A percentile compares a stretch with the other conserved stretches of the same genome.
Conservation (phyloP, 148 eudicot genomes). For the Chenopodium berlandieri region DNA sequence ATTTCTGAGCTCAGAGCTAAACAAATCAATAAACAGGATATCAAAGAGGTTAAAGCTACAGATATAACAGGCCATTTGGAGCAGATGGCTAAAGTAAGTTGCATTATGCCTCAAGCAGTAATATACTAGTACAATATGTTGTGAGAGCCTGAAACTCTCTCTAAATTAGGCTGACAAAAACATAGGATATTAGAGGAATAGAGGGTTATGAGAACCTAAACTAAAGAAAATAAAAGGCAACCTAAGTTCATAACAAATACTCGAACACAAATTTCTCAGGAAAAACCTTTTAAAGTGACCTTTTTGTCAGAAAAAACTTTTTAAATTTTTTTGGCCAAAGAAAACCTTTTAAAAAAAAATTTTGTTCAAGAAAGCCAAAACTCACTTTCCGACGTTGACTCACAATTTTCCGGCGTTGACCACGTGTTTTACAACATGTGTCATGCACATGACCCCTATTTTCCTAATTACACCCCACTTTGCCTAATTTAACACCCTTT, state of each 20-base stretch:
- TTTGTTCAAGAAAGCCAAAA: too few species aligned
- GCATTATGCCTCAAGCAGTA: not conserved
- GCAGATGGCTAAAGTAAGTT: not conserved
- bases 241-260: not conserved
- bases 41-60: not conserved
- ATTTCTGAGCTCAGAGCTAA: not conserved
- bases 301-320: too few species aligned
- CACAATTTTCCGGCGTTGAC: too few species aligned
- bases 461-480: too few species aligned
- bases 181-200: not conserved
- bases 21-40: not conserved
- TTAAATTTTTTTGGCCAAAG: too few species aligned
- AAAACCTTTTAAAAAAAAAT: too few species aligned
- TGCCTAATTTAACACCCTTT: too few species aligned
- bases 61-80: not conserved
- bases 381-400: too few species aligned
- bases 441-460: too few species aligned
- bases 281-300: too few species aligned
- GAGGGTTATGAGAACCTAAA: not conserved
- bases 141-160: not conserved
- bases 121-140: not conserved
- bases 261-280: not conserved
- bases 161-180: not conserved
- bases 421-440: too few species aligned
- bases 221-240: not conserved